Base-by-base conservation (phyloP, 106 monocot genomes). In the Dioscorea dumetorum region DNA sequence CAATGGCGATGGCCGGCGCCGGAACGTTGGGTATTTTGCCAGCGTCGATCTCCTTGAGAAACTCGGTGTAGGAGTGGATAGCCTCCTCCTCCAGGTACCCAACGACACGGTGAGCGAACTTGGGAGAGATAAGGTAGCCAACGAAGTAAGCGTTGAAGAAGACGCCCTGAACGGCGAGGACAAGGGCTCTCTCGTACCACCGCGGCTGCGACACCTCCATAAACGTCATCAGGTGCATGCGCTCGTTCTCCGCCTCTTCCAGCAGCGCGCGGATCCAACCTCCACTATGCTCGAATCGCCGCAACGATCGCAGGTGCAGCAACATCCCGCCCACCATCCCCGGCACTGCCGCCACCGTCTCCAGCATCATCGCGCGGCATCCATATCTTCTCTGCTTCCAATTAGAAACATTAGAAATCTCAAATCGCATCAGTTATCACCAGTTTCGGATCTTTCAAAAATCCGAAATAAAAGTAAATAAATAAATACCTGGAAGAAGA, bases 141-240 rank as follows among this genome's bases (percentile, higher is more conserved):
- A 84, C 34, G 65, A 79, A 73, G 73, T 79, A 84, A 24, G 84
- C 79, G 69, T 84, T 79, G 79, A 84, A 76, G 76, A 84, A 84
- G 64, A 79, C 75, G 5, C 71, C 83, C 57, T 83, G 83, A 3
- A 79, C 79, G 16, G 76, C 28, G 10, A 79, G 31, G 20, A 83
- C 83, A 22, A 83, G 75, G 11, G 83, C 87, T 12, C 87, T 69
- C 74, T 87, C 83, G 71, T 87, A 83, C 83, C 87, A 87, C 31
- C 68, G 60, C 12, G 87, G 87, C 64, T 83, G 20, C 9, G 77
- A 67, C 11, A 87, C 87, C 77, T 87, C 87, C 87, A 87, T 87
- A 74, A 87, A 80, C 9, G 87, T 87, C 87, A 87, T 87, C 24
- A 87, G 80, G 73, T 87, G 87, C 87, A 87, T 87, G n/a, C 87